Evolutionary conservation across 202 grass and related monocot genomes (phyloP), one percentile per base, ranked within the genome.

Genomic region (Carex arenaria): DNA sequence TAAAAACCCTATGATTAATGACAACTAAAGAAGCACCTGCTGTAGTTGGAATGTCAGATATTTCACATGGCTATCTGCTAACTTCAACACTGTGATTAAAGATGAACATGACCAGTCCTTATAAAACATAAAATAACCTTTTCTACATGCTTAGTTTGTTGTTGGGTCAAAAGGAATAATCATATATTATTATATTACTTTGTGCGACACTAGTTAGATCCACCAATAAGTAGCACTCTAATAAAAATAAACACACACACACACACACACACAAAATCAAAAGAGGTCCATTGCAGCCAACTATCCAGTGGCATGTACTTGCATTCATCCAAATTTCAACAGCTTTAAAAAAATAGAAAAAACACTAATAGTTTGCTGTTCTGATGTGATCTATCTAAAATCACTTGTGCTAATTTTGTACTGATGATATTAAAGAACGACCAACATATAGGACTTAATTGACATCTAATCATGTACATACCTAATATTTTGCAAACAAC

Each of bases 391-490:
- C 36, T 17, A 68, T 68, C 7, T n/a, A 68, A 68, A 68, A 68
- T 68, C 15, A 36, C 34, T 42, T 68, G 34, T 68, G n/a, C 11
- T 42, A 68, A 42, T 42, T 34, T 42, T 42, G 15, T 68, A 40
- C 34, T 34, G 14, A 32, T 54, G 4, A 31, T 55, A 55, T 18
- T 55, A 30, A 56, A 56, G 70, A 53, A 4, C 12, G 56, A 31
- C 6, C 11, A 72, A 72, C 49, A 55, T 32, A 76, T 18, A 56
- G 49, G 49, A 32, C 52, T n/a, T 18, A 14, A 52, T 69, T 12
- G 43, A 67, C 15, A 70, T 49, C 51, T 72, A 20, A 91, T 79
- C 47, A 61, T 40, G 43, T 36, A 40, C 26, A 20, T 32, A 80
- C 10, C 63, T 14, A 86, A 54, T 51, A 11, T 32, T 49, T 69